These are phyloP conservation scores for Leccinum barrowsii DNA, from an alignment of 768 basidiomycete species.

Conservation along the genomic window DNA sequence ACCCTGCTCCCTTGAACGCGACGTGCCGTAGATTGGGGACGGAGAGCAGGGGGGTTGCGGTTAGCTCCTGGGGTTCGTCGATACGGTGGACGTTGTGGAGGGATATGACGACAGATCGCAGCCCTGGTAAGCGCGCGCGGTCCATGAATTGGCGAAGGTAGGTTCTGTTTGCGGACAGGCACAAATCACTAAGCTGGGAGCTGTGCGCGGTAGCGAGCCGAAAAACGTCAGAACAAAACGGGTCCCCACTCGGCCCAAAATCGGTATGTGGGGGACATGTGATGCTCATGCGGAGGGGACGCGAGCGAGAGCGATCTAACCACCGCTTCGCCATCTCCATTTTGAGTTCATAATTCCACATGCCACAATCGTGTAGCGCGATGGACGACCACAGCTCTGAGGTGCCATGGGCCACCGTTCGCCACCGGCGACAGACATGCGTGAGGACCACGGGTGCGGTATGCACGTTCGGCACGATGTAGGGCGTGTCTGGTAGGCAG, in stretches of 20 bases:
- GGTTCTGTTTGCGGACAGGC: constrained; percentile 12
- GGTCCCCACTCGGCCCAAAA: constrained; percentile 8
- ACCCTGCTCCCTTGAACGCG: constrained; percentile 11
- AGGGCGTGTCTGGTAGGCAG: constrained; percentile 24
- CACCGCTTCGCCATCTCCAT: constrained; percentile 24
- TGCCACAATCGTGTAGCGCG: constrained; percentile 25
- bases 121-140: constrained; percentile 3
- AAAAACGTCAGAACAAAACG: constrained; percentile 17
- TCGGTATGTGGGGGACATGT: constrained; percentile 16
- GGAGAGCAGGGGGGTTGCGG: neutral
- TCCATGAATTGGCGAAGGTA: constrained; percentile 23
- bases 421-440: constrained; percentile 33
- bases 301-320: constrained; percentile 18
- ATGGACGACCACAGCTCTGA: constrained; percentile 33
- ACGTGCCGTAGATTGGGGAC: constrained; percentile 18
- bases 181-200: constrained; percentile 15
- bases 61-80: constrained; percentile 1
- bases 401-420: constrained; percentile 25
- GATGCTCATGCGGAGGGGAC: constrained; percentile 25
- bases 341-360: constrained; percentile 28
- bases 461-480: constrained; percentile 18
- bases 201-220: constrained; percentile 21
- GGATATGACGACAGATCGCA: constrained; percentile 18
- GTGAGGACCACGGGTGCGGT: constrained; percentile 32
- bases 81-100: constrained; percentile 8